These are phyloP conservation scores for Chrysosphaeria jannelii DNA, from an alignment of 2,329 filamentous ascomycete genomes.

Conservation along the genomic window DNA sequence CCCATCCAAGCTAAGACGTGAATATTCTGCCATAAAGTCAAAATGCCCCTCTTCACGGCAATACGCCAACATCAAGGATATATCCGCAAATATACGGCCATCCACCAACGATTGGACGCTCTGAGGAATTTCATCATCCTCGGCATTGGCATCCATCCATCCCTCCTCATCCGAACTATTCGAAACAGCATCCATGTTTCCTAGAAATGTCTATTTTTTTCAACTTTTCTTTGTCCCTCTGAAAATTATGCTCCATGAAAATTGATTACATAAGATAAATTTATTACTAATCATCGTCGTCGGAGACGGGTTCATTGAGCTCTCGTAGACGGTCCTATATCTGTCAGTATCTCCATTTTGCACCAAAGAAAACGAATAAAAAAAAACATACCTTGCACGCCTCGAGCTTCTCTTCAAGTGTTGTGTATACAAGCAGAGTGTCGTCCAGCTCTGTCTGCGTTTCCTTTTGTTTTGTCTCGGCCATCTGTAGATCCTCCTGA, in stretches of 20 bases:
- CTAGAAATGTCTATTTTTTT: no score
- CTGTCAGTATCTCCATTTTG: not conserved
- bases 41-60: slow-evolving; percentile 35
- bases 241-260: no score
- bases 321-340: slow-evolving; percentile 26
- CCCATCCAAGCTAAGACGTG: slow-evolving; percentile 23
- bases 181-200: no score
- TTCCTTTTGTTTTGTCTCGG: slow-evolving; percentile 28
- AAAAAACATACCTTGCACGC: slow-evolving; percentile 34
- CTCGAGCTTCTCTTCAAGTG: slow-evolving; percentile 46
- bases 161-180: slow-evolving; percentile 11
- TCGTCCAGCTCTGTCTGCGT: slow-evolving; percentile 52
- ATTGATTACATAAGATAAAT: no score
- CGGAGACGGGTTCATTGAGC: slow-evolving; percentile 41
- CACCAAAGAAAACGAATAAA: slow-evolving; percentile 1
- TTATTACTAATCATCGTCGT: slow-evolving; percentile 38
- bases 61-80: slow-evolving; percentile 32
- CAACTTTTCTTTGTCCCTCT: no score
- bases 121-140: slow-evolving; percentile 26
- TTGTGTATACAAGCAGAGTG: slow-evolving; percentile 50
- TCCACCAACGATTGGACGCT: slow-evolving; percentile 38
- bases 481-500: slow-evolving; percentile 15
- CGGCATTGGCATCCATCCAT: slow-evolving; percentile 12
- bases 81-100: slow-evolving; percentile 30
- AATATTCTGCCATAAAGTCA: slow-evolving; percentile 30